Conservation (phyloP, 208 protist species). For the Acanthamoeba sp. region DNA sequence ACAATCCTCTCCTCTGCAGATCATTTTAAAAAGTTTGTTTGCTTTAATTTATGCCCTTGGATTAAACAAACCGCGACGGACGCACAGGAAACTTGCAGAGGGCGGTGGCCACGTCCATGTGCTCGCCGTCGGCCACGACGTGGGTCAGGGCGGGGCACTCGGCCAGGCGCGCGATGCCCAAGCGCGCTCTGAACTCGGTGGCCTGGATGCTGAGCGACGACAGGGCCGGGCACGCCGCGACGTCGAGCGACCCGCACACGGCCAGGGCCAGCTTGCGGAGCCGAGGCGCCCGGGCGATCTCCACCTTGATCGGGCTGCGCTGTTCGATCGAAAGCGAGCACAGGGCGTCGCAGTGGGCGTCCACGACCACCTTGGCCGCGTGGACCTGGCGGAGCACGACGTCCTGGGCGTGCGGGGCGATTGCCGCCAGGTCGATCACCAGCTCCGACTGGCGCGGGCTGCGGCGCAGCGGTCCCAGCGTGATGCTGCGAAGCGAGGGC, state of each 20-base stretch:
- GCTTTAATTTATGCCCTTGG: no score
- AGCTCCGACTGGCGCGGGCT: no score
- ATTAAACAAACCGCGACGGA: no score
- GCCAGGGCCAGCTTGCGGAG: not conserved
- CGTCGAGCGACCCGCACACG: not conserved
- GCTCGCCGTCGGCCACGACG: not conserved
- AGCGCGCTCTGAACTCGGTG: not conserved
- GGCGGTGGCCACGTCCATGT: not conserved
- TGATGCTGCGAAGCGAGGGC: not conserved
- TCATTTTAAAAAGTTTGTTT: no score
- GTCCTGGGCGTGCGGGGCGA: not conserved
- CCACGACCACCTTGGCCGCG: not conserved
- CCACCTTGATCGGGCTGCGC: not conserved
- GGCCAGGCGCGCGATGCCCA: not conserved
- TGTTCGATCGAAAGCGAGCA: not conserved
- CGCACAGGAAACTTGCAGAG: not conserved
- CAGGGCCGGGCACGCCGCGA: not conserved
- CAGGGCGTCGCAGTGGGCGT: not conserved
- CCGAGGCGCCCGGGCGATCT: not conserved
- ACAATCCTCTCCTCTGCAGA: no score
- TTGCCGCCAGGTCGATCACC: not conserved
- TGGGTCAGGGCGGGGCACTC: not conserved
- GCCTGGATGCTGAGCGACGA: not conserved
- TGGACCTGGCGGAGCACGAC: not conserved
- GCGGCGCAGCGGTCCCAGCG: not conserved